Base-by-base conservation (phyloP, 768 basidiomycete species). In the Mycena latifolia region DNA sequence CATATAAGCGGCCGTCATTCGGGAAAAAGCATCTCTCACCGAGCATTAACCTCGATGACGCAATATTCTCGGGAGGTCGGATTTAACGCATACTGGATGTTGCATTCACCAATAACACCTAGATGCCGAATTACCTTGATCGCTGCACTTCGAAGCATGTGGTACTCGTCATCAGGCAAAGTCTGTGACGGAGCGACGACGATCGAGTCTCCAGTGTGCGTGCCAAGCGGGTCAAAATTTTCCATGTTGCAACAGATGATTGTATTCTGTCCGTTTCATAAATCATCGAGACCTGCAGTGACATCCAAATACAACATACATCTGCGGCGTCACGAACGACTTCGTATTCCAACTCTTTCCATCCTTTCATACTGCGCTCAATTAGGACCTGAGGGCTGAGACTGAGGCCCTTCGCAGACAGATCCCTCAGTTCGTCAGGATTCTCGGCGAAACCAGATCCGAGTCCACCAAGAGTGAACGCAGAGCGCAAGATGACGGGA, bases 201-300 rank as follows among this genome's bases (percentile, higher is more conserved):
- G 76, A 99, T 99, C 15, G 98, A 99, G 78, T 99, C 98, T 71
- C 98, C 98, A 22, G 98, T 99, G 78, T 99, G 98, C 25, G 95
- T 99, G 69, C 98, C 98, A 65, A 99, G 92, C 39, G 98, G 98
- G 75, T 99, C 98, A 71, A 99, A 99, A 81, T 99, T 99, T 81
- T 98, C 95, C 95, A 97, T 97, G 79, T 96, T 96, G 81, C 97
- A 99, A 82, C 96, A 98, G 73, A 98, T 99, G 79, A 99, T 99
- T 28, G 96, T 98, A 83, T 99, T 98, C 93, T 95, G 73, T 28
- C 37, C 22, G 39, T 54, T 67, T 51, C 69, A 64, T 52, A 54
- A 63, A 50, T 61, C 33, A 71, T 55, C 31, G 20, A 63, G 41
- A 63, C 27, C 31, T 39, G n/a, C 54, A 41, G n/a, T 22, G 54